Base-by-base conservation (phyloP, 495 filamentous ascomycete genomes). In the Peziza echinospora region DNA sequence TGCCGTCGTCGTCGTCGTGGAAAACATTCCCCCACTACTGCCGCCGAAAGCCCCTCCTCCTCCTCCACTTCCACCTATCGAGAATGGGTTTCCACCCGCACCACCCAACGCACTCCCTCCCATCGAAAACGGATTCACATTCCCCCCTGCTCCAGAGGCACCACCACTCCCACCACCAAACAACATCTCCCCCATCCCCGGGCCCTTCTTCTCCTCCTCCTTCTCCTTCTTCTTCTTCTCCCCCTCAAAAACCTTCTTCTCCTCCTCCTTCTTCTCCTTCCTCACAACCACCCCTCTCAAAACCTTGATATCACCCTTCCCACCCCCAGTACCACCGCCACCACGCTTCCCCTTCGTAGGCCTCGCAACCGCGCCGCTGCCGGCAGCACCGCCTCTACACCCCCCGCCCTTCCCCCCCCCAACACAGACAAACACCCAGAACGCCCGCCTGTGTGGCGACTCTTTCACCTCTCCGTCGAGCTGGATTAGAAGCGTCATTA, bases 391-490 rank as follows among this genome's bases (percentile, higher is more conserved):
- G 66, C 60, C 83, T 87, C 45, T 73, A 67, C 45, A 71, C 70
- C n/a, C n/a, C n/a, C n/a, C n/a, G n/a, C n/a, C n/a, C n/a, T n/a
- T n/a, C n/a, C n/a, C n/a, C n/a, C n/a, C n/a, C n/a, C n/a, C n/a
- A n/a, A n/a, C n/a, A 59, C 89, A 99, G 34, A 69, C 68, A 56
- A 85, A 85, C 9, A 96, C 64, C 55, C 93, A 94, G 30, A 96
- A 57, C 40, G 87, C 71, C 45, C 89, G 66, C 58, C 94, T 84
- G 58, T 96, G 78, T 21, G 74, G 75, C 26, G 72, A 68, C 28
- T 91, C 79, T 17, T 83, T 85, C 28, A 99, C 67, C 50, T 93
- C 85, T 54, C 76, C 87, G 63, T 99, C 82, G 39, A 99, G 68
- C 62, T 96, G 84, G 37, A 99, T 71, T 10, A 96, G 72, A 3